Base-by-base conservation (phyloP, 768 basidiomycete genomes). In the Amanita subjunquillea region DNA sequence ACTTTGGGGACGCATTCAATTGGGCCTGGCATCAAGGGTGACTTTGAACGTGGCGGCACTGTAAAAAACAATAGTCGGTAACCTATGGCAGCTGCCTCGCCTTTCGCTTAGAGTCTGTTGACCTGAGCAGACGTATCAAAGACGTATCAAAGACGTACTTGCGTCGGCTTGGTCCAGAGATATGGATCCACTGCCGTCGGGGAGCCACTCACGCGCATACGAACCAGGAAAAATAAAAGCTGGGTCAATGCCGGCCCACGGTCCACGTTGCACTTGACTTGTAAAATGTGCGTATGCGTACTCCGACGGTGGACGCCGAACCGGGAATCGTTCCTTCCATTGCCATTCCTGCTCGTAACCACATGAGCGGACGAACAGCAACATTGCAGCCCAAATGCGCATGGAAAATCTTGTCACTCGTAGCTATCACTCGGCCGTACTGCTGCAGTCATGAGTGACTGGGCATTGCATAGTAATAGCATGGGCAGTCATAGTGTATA, bases 311-410 rank as follows among this genome's bases (percentile, higher is more conserved):
- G 34, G 12, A 76, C 54, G 66, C 68, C 1, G 47, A 67, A 20
- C 57, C 71, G 2, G 57, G 65, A 17, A 62, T 62, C 23, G 62
- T 60, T 20, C 64, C 74, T 5, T 58, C 68, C 4, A 59, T 68
- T 4, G 65, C 72, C n/a, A 67, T 69, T 38, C 71, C 71, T 22
- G 41, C 41, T 22, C 4, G 17, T 3, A 51, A 64, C 45, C 65
- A 54, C 65, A 67, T 29, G 70, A 69, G 51, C 69, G 72, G 25
- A 71, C 69, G 55, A 67, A 69, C 51, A 73, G 71, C 52, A 60
- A 59, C 41, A 54, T 58, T 48, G 70, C 66, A 51, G 53, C 75
- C 15, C 64, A 66, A 17, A 17, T 17, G 17, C 17, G 17, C 17
- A 17, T 17, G 17, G 17, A 17, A 17, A 17, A 17, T 17, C 17